Conservation (phyloP, 345 rosid genomes). For the Rhizophora apiculata region DNA sequence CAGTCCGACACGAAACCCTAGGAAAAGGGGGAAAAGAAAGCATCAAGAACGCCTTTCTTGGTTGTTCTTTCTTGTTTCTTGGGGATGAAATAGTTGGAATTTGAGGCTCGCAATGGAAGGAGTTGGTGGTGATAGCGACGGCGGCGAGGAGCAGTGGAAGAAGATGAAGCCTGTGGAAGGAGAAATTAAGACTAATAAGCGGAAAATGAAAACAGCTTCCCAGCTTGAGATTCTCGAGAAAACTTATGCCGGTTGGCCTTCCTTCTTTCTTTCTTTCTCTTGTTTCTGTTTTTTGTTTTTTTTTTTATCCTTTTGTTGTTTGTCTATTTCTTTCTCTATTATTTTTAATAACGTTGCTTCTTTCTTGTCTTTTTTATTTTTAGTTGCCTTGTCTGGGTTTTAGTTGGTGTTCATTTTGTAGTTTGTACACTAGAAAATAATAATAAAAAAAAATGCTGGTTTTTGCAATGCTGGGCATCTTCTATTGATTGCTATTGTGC, state of each 20-base stretch:
- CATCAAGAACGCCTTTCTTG: too few relatives aligned
- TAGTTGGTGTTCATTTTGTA: neutral
- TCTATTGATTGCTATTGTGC: too few relatives aligned
- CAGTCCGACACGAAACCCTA: too few relatives aligned
- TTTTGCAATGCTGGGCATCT: too few relatives aligned
- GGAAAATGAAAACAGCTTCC: slow-evolving; percentile 91
- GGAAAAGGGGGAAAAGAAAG: too few relatives aligned
- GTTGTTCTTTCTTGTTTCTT: neutral
- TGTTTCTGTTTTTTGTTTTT: neutral
- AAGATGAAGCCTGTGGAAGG: slow-evolving; percentile 64
- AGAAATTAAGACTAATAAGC: slow-evolving; percentile 54
- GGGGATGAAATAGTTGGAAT: too few relatives aligned
- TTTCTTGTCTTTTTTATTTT: neutral
- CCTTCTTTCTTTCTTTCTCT: neutral
- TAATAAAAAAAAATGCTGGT: too few relatives aligned
- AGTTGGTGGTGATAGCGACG: slow-evolving; percentile 4
- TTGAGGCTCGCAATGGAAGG: slow-evolving; percentile 38
- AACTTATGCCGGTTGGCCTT: slow-evolving; percentile 60
- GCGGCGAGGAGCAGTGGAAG: slow-evolving; percentile 47
- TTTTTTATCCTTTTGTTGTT: neutral
- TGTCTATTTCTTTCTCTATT: neutral
- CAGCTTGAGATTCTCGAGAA: slow-evolving; percentile 83
- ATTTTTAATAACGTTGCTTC: neutral
- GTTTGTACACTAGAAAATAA: neutral
- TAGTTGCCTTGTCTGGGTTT: neutral